phyloP scores from a whole-genome alignment of 345 rosid species.

The Odontarrhena argentea region DNA sequence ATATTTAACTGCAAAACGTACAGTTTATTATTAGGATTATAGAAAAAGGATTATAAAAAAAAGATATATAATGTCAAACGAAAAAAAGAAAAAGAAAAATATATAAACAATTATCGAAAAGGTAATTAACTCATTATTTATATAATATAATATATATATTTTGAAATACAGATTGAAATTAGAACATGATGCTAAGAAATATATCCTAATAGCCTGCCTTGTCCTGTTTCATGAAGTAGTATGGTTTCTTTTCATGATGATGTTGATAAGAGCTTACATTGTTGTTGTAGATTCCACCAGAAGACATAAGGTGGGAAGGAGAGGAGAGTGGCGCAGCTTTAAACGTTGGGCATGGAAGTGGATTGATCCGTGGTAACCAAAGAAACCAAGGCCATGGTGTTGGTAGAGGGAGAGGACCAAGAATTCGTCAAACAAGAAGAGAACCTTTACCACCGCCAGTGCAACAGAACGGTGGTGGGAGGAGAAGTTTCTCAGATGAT shows the following conservation, averaged over 20 bases:
- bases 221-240: conserved; percentile 37
- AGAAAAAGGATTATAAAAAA: too few relatives aligned
- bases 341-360: conserved; percentile 53
- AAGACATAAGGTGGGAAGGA: conserved; percentile 90
- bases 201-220: conserved; percentile 3
- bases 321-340: conserved; percentile 63
- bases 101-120: too few relatives aligned
- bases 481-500: conserved; percentile 57
- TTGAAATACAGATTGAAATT: too few relatives aligned
- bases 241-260: conserved; percentile 19
- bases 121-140: too few relatives aligned
- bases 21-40: too few relatives aligned
- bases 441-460: conserved; percentile 43
- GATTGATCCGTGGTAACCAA: conserved; percentile 54
- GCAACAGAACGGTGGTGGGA: conserved; percentile 67
- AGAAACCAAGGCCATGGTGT: conserved; percentile 46
- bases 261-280: conserved; percentile 19
- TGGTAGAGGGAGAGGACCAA: conserved; percentile 66
- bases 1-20: too few relatives aligned
- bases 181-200: too few relatives aligned
- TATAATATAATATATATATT: too few relatives aligned
- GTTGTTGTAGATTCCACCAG: conserved; percentile 65
- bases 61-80: too few relatives aligned
- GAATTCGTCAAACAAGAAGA: conserved; percentile 56
- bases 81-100: too few relatives aligned